A percentile compares a stretch with the other conserved stretches of the same genome.
phyloP scores from a whole-genome alignment of 176 grass and related monocot species.

The Cocos nucifera region DNA sequence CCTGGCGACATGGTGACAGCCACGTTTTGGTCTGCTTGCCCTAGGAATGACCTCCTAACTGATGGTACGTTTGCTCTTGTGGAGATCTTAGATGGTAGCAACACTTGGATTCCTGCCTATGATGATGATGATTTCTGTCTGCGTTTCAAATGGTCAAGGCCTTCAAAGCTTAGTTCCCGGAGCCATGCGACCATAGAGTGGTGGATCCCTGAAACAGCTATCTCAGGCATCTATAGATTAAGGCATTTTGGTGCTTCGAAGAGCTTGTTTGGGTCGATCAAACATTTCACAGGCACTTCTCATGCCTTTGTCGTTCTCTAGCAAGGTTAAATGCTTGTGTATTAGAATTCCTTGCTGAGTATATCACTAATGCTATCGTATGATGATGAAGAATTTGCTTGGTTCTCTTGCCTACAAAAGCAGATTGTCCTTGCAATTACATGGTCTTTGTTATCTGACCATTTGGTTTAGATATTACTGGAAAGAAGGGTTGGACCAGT shows the following conservation, averaged over 20 bases:
- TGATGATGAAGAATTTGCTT: too few species aligned
- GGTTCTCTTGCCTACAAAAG: too few species aligned
- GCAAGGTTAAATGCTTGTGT: not conserved
- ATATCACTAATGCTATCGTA: too few species aligned
- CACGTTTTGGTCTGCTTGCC: constrained; percentile 88
- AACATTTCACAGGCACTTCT: constrained; percentile 75
- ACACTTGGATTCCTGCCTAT: constrained; percentile 55
- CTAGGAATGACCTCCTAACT: constrained; percentile 81
- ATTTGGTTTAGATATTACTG: too few species aligned
- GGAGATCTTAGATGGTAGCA: constrained; percentile 42
- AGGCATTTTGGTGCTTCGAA: constrained; percentile 89
- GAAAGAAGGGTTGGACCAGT: too few species aligned
- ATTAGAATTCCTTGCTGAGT: too few species aligned
- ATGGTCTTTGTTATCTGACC: too few species aligned
- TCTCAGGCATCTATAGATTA: constrained; percentile 65
- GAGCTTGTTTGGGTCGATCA: constrained; percentile 53
- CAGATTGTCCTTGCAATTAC: too few species aligned
- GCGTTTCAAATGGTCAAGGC: constrained; percentile 82
- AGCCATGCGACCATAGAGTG: constrained; percentile 77
- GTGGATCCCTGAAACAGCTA: constrained; percentile 57
- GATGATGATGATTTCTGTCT: constrained; percentile 90
- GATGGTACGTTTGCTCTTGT: constrained; percentile 71
- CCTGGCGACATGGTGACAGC: constrained; percentile 55
- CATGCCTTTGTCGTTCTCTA: constrained; percentile 64
- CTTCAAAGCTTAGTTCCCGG: constrained; percentile 44